Base-by-base conservation (phyloP, 331 rosid genomes). In the Pyrus hybrid region DNA sequence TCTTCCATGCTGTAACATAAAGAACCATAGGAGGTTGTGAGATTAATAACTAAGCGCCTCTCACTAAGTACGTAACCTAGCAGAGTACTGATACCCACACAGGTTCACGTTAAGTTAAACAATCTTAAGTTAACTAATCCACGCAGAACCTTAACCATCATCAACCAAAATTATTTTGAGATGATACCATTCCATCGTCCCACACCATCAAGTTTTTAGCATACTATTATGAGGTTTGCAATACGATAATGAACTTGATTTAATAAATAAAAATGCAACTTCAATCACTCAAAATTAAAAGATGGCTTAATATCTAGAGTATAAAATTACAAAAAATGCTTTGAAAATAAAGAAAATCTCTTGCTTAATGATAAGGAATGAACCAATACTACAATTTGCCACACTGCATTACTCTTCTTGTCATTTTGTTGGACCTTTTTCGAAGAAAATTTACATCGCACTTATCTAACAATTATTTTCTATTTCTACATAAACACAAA, bases 1-100 rank as follows among this genome's bases (percentile, higher is more conserved):
- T 89, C 99, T 82, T 95, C 98, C 88, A 90, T 85, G 85, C 97
- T 95, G 84, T 76, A 35, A 75, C 80, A 77, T 25, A 30, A 63
- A 29, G 54, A 58, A 61, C 68, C 41, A 43, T 35, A 11, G 18
- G 32, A 60, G 49, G 28, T 56, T 71, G 22, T 16, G 21, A 71
- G 58, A 79, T 56, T 41, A 18, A 53, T 16, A 67, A 35, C 35
- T 10, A 28, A 72, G 63, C 9, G 12, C 43, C 25, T 20, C 54
- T 63, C 23, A 70, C 7, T 14, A 21, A 22, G 41, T 47, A 63
- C 43, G 61, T 14, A 32, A 37, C 13, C 58, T 60, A 72, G 57
- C 18, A 23, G 30, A 60, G 25, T 23, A 72, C 10, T 6, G 12
- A 37, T 10, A 41, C 17, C 66, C 53, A 33, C 16, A 8, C 21